Evolutionary conservation across 1,284 basidiomycete genomes (phyloP).

Genomic region (Papiliotrema flavescens): DNA sequence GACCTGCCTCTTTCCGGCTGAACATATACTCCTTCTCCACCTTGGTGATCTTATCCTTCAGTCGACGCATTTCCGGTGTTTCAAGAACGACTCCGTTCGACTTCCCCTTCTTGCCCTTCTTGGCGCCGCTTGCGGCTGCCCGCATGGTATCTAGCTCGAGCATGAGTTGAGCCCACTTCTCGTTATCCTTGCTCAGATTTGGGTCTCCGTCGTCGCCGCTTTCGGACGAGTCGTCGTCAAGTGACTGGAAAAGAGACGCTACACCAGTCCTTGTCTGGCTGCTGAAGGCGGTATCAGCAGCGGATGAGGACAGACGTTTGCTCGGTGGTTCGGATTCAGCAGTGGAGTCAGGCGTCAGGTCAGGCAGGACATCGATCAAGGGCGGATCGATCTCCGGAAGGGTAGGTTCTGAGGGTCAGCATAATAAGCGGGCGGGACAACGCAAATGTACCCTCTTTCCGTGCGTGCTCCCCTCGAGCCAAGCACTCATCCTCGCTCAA

Average conservation of each 20-base stretch:
- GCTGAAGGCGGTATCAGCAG: too few relatives aligned
- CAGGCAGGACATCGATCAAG: slow-evolving; percentile 2
- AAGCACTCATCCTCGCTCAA: slow-evolving; percentile 63
- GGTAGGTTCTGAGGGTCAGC: background rate
- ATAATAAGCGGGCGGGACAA: background rate
- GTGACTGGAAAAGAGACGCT: slow-evolving; percentile 21
- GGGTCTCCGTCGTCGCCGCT: slow-evolving; percentile 53
- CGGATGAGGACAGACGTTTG: too few relatives aligned
- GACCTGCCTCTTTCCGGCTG: slow-evolving; percentile 60
- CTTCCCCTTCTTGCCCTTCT: slow-evolving; percentile 44
- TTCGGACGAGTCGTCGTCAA: slow-evolving; percentile 13
- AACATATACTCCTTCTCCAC: slow-evolving; percentile 72
- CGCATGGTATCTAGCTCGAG: slow-evolving; percentile 47
- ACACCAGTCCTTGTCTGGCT: too few relatives aligned
- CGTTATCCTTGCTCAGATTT: slow-evolving; percentile 54
- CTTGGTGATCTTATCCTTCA: slow-evolving; percentile 58
- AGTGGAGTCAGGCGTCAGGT: background rate
- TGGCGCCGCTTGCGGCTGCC: slow-evolving; percentile 11
- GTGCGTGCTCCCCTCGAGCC: slow-evolving; percentile 27
- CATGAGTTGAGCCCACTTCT: slow-evolving; percentile 53
- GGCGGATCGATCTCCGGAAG: slow-evolving; percentile 5
- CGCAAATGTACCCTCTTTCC: slow-evolving; percentile 22
- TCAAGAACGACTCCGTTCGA: slow-evolving; percentile 33
- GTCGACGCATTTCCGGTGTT: slow-evolving; percentile 50
- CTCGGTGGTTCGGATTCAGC: background rate